Evolutionary conservation across 1,139 yeast genomes (phyloP), one percentile per base, ranked within the genome.

Genomic region (Candida smagusa): DNA sequence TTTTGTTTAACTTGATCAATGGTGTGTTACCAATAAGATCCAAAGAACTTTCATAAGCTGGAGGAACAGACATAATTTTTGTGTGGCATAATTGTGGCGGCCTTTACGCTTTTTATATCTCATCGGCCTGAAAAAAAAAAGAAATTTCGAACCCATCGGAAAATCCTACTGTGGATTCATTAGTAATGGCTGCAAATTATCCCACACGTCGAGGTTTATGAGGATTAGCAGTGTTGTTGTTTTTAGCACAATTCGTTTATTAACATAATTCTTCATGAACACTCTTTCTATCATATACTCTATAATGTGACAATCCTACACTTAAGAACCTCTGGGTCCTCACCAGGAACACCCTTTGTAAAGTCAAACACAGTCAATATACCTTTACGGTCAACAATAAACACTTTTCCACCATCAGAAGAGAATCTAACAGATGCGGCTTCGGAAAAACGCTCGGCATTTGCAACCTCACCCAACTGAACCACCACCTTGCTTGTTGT

Each of bases 21-120:
- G 95, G 95, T 9, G 95, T 87, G 71, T 86, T 81, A 39, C 96
- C 96, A 47, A 87, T 82, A 52, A 80, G 79, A 41, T 82, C 86
- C 38, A 84, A 65, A 26, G 68, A 65, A 46, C 63, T 65, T 31
- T 70, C 64, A 33, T 63, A 57, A 23, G 60, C 48, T 11, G 72
- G 63, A 25, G 72, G 73, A 30, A 60, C 59, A 9, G 47, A 12
- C 42, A 35, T 33, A 21, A 26, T 30, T 11, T 35, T 24, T 11
- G 26, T 23, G 26, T 23, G 26, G 26, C 26, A 23, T 23, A 23
- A 23, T 13, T 28, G 30, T 28, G 30, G 30, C 30, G 30, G 30
- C n/a, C 22, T 16, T 12, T 8, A 12, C 30, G 8, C 26, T n/a
- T 23, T 28, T 12, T 28, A 12, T 28, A 28, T 28, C 12, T 28